These are phyloP conservation scores for Gloeostereum incarnatum DNA, from an alignment of 768 basidiomycete genomes.

Conservation along the genomic window DNA sequence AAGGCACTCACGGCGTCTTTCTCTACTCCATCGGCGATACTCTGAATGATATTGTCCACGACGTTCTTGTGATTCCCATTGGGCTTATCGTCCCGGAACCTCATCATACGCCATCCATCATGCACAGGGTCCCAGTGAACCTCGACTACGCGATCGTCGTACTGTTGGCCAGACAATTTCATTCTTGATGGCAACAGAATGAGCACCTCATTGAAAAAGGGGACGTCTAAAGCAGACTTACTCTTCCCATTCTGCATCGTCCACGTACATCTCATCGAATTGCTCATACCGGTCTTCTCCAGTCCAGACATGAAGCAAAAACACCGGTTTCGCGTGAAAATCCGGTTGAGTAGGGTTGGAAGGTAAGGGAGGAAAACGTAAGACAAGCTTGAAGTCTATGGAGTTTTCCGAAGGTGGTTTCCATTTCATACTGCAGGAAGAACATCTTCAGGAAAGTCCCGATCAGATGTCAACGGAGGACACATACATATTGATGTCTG, in stretches of 20 bases:
- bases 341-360: conserved; percentile 57
- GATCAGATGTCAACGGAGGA: too few species aligned
- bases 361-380: conserved; percentile 77
- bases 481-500: conserved; percentile 81
- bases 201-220: not conserved
- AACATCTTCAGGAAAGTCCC: not conserved
- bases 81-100: conserved; percentile 91
- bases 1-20: conserved; percentile 61
- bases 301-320: conserved; percentile 74
- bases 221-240: conserved; percentile 28
- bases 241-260: conserved; percentile 91
- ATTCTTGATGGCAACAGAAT: conserved; percentile 44
- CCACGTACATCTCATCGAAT: conserved; percentile 79
- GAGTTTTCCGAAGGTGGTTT: conserved; percentile 98
- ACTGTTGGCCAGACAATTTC: conserved; percentile 76
- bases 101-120: conserved; percentile 80
- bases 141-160: conserved; percentile 92
- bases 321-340: conserved; percentile 76
- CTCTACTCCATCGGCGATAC: conserved; percentile 92
- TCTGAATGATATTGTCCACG: conserved; percentile 83
- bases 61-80: conserved; percentile 82
- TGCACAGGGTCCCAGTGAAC: conserved; percentile 77
- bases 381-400: conserved; percentile 91
- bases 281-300: conserved; percentile 72
- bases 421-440: conserved; percentile 78